Evolutionary conservation across 257 asterid genomes (phyloP), one percentile per base, ranked within the genome.

Genomic region (Eucommia ulmoides): DNA sequence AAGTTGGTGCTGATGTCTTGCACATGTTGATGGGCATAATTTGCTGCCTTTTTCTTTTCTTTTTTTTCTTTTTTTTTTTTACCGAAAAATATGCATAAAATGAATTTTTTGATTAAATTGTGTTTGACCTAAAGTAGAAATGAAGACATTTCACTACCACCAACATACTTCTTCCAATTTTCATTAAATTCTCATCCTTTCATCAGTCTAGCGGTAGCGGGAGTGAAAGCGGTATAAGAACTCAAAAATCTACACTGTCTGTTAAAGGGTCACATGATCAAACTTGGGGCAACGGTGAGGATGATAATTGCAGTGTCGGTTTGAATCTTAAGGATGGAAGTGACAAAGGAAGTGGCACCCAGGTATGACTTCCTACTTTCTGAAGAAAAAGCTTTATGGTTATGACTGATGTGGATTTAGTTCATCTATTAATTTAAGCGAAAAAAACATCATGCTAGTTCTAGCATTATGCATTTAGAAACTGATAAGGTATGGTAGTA

Each of bases 141-240:
- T n/a, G n/a, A n/a, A n/a, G n/a, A n/a, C n/a, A n/a, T n/a, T n/a
- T n/a, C n/a, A n/a, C n/a, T n/a, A n/a, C n/a, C n/a, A n/a, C n/a
- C n/a, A n/a, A n/a, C n/a, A n/a, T n/a, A n/a, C n/a, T n/a, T n/a
- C n/a, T n/a, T 29, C 38, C 12, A 29, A 5, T 29, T 44, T 2
- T 56, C 12, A 55, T 51, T 50, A 17, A 24, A 65, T 57, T 38
- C 47, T 52, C 69, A 56, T 70, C 63, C 64, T 56, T 56, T 51
- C 50, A 47, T 60, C 80, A 84, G 95, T 88, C 97, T 49, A 81
- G 95, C 60, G 97, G 94, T 53, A 88, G 97, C 29, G 93, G 95
- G 68, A 83, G 88, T 60, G 97, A 66, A 64, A 88, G 94, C 46
- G 93, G 82, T 22, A 64, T 81, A 41, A 87, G 65, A 61, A 72